Base-by-base conservation (phyloP, 1,284 basidiomycete species). In the Ustilago loliicola region DNA sequence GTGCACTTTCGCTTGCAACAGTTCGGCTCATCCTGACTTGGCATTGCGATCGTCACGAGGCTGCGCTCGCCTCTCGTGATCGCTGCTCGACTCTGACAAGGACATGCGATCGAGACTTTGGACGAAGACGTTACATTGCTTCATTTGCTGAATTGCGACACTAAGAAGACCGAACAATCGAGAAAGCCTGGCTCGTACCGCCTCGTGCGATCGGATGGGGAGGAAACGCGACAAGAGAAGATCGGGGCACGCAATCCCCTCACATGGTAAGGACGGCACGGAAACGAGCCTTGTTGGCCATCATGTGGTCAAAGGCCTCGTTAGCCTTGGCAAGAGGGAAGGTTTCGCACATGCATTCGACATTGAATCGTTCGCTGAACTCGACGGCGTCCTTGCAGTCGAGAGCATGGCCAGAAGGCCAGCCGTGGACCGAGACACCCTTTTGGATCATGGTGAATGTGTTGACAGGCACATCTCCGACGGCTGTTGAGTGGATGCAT, bases 301-400 rank as follows among this genome's bases (percentile, higher is more conserved):
- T 72, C 82, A 87, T 86, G 57, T 72, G 68, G 51, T 87, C 80
- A 67, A 83, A 87, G 0, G 87, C 87, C 60, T 88, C 84, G 32
- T 87, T 74, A 32, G 86, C 83, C 38, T 88, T 76, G 21, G 85
- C 84, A 10, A 88, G 81, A 30, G 81, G 73, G 81, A 83, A 88
- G 25, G 78, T 85, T 68, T 88, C 84, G 54, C 86, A 79, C 69
- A 83, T 83, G 64, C 83, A 81, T 45, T 87, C 80, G 72, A 88
- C 81, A 45, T 77, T 85, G 50, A 80, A 69, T 11, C 75, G 64
- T 56, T 79, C 62, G 10, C 85, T 81, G 36, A 87, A 88, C 47
- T 62, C 61, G 69, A 86, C 67, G 11, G 85, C 83, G 38, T 88
- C 86, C 65, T 87, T 85, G 9, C 76, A 77, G 69, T 87, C 86